Conservation (phyloP, 768 basidiomycete genomes). For the Mycena olivaceomarginata region DNA sequence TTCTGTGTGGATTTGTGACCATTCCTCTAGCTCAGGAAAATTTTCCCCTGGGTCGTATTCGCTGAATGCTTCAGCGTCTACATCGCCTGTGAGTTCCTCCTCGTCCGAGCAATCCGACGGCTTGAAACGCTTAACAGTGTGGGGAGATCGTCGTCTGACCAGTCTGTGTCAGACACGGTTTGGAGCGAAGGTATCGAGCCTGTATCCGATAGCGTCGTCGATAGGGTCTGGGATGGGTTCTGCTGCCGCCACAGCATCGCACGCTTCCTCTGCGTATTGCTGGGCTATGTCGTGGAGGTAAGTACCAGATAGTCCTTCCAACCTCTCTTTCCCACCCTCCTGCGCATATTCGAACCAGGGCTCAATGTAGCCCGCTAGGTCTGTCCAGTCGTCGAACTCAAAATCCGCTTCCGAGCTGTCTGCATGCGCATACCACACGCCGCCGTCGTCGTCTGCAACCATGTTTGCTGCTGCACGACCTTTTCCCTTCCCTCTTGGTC, state of each 20-base stretch:
- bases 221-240: neutral
- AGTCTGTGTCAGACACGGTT: neutral
- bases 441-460: neutral
- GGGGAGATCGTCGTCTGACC: neutral
- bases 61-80: neutral
- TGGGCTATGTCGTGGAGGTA: neutral
- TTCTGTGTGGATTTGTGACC: neutral
- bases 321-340: neutral
- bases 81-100: neutral
- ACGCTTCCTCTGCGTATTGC: neutral
- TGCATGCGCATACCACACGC: neutral
- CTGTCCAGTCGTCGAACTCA: neutral
- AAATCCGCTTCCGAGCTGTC: neutral
- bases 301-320: neutral
- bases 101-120: neutral
- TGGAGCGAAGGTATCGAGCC: neutral
- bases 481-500: neutral
- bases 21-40: neutral
- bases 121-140: neutral
- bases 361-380: neutral
- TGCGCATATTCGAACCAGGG: neutral
- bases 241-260: conserved; percentile 1
- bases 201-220: neutral
- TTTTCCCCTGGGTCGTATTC: neutral
- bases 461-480: neutral